Base-by-base conservation (phyloP, 1,284 basidiomycete genomes). In the Trametes pubescens region DNA sequence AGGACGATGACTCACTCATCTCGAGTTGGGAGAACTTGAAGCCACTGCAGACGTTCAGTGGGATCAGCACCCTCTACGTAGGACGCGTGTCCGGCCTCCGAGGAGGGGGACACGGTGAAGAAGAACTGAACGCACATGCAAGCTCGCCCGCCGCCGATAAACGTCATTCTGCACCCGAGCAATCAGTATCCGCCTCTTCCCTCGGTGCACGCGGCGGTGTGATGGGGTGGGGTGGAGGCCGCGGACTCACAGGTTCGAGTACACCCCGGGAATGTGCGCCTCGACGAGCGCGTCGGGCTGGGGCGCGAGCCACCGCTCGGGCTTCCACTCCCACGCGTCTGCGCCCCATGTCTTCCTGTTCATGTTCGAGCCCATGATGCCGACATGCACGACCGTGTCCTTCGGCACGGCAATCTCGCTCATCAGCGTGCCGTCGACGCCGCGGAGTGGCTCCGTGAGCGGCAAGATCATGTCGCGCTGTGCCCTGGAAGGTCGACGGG, bases 401-500 rank as follows among this genome's bases (percentile, higher is more conserved):
- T 84, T 82, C 38, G 73, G 69, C 22, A 83, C 73, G 1, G 77
- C 64, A 48, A 88, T 72, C 35, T 76, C 75, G 51, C 78, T 73
- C 6, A 83, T 75, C 0, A 71, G 65, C 49, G 78, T 57, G 1
- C 82, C 83, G 52, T 72, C 67, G 1, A 67, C 49, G 37, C 68
- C 71, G 22, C 55, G 64, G 48, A 72, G 64, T 5, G 71, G 71
- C 66, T 74, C 52, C 26, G 69, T 69, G 29, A 69, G 69, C 72
- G 73, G 65, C 70, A 75, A 58, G 65, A 71, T 51, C 65, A 71
- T 65, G 63, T 66, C 52, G 61, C 69, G 73, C 26, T 64, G 66
- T n/a, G 71, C 26, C 71, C 79, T 66, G 73, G 9, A 16, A 32
- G 29, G 14, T 14, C 24, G 29, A 32, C 6, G 49, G 49, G 14